Conservation (phyloP, 129 eudicot genomes). For the Ambrosia trifida region DNA sequence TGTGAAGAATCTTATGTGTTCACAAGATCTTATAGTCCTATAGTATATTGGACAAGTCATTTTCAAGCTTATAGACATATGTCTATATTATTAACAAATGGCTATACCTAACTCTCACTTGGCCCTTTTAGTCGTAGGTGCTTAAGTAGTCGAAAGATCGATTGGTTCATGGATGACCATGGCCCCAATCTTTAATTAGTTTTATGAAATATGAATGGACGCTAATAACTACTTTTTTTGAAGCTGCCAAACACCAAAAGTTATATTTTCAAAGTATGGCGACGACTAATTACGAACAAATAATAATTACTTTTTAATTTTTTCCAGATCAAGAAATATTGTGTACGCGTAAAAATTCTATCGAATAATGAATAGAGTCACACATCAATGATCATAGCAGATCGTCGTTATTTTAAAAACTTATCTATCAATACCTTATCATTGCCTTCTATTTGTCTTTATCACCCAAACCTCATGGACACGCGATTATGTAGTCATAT, state of each 20-base stretch:
- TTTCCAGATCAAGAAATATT: no score
- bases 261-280: background rate
- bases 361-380: background rate
- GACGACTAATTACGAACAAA: background rate
- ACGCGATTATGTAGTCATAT: background rate
- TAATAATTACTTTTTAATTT: no score
- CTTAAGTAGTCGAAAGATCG: background rate
- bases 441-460: conserved; percentile 4
- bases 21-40: background rate
- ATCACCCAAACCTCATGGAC: background rate
- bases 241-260: no score
- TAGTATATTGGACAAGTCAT: background rate
- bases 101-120: background rate
- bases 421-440: conserved; percentile 1
- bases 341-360: background rate
- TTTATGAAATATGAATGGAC: no score
- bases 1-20: background rate
- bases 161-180: background rate
- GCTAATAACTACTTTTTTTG: background rate
- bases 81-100: background rate
- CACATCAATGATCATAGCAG: background rate
- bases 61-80: background rate
- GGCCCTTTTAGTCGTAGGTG: background rate
- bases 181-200: no score
- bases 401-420: background rate